Conservation (phyloP, 495 filamentous ascomycete species). For the Penicillium longicatenatum region DNA sequence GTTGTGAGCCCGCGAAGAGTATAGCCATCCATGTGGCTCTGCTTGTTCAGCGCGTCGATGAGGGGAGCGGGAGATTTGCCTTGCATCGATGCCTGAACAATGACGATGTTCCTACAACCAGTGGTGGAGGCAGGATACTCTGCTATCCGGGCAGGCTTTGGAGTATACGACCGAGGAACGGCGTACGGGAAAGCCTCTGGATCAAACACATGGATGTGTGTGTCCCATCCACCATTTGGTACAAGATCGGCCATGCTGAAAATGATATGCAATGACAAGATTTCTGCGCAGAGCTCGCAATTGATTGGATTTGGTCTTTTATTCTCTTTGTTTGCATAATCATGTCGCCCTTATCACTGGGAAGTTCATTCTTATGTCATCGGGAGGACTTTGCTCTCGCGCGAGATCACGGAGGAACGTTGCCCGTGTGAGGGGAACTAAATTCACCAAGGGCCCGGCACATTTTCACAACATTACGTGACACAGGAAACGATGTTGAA, state of each 20-base stretch:
- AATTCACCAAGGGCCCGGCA: too few relatives aligned
- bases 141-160: background rate
- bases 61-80: background rate
- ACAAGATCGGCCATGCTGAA: background rate
- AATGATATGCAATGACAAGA: too few relatives aligned
- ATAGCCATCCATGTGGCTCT: background rate
- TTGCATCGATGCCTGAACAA: background rate
- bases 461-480: too few relatives aligned
- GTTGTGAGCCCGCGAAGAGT: background rate
- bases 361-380: too few relatives aligned
- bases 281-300: too few relatives aligned
- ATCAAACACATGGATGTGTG: background rate
- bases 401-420: background rate
- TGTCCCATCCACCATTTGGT: background rate
- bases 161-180: background rate
- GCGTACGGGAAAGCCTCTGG: background rate
- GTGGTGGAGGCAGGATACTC: background rate
- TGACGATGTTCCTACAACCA: background rate
- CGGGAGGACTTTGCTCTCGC: too few relatives aligned
- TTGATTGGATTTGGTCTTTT: too few relatives aligned
- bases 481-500: too few relatives aligned
- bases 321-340: too few relatives aligned
- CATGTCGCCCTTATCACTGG: too few relatives aligned
- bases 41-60: background rate
- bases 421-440: background rate